Evolutionary conservation across 495 filamentous ascomycete species (phyloP).

Genomic region (Penicillium cinerascens): DNA sequence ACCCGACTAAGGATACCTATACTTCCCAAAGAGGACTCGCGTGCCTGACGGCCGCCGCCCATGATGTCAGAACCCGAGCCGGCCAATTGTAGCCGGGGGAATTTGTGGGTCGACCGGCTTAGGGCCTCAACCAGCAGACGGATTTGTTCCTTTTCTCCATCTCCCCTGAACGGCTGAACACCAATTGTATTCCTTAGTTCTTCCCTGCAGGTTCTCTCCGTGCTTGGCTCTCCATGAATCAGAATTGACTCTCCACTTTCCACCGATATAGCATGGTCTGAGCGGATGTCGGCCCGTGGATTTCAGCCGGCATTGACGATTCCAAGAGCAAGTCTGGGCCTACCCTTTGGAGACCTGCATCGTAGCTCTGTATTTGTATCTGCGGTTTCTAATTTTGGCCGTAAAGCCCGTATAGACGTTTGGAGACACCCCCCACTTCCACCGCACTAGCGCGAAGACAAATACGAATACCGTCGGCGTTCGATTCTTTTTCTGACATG

Average conservation of each 20-base stretch:
- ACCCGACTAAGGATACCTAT: neutral
- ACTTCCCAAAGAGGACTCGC: slow-evolving; percentile 19
- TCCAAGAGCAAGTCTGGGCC: too few relatives aligned
- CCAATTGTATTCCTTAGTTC: neutral
- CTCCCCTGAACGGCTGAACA: too few relatives aligned
- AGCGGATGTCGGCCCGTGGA: neutral
- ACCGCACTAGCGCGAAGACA: too few relatives aligned
- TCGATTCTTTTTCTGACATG: too few relatives aligned
- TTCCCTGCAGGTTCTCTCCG: neutral
- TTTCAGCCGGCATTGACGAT: neutral
- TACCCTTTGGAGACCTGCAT: too few relatives aligned
- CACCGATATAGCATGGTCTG: neutral
- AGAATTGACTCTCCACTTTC: neutral
- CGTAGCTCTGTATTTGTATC: too few relatives aligned
- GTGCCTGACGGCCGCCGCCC: neutral
- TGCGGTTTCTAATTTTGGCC: too few relatives aligned
- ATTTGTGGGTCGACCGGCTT: neutral
- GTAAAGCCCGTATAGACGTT: too few relatives aligned
- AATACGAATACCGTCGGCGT: too few relatives aligned
- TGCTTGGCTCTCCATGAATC: too few relatives aligned
- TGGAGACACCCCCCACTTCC: too few relatives aligned
- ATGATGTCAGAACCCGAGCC: slow-evolving; percentile 29
- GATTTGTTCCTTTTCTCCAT: neutral
- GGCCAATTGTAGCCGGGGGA: slow-evolving; percentile 11
- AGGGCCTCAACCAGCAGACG: neutral